phyloP scores from a whole-genome alignment of 306 rosid genomes.

The Erythrophleum fordii region DNA sequence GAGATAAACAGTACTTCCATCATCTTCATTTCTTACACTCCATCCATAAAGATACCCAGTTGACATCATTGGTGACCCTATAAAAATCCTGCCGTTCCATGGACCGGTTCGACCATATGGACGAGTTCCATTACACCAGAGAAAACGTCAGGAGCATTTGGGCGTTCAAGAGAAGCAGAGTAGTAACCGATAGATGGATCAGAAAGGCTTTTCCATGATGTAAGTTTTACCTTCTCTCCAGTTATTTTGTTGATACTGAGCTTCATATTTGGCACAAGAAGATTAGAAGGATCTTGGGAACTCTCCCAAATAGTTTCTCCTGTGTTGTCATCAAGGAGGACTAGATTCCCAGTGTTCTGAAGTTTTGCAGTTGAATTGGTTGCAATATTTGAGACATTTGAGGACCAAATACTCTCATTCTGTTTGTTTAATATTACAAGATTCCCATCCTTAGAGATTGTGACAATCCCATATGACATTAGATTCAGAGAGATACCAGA shows the following conservation, averaged over 20 bases:
- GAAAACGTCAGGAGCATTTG: constrained; percentile 14
- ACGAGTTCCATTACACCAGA: constrained; percentile 30
- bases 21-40: neutral
- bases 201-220: neutral
- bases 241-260: neutral
- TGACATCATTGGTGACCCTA: constrained; percentile 26
- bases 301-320: constrained; percentile 34
- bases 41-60: neutral
- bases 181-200: neutral
- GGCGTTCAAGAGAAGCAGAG: neutral
- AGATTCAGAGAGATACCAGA: constrained; percentile 23
- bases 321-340: neutral
- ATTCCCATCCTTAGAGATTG: neutral
- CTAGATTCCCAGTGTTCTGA: constrained; percentile 33
- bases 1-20: neutral
- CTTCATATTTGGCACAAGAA: neutral
- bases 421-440: constrained; percentile 21
- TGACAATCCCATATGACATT: constrained; percentile 28
- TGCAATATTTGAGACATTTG: neutral
- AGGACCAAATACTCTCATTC: constrained; percentile 36
- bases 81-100: constrained; percentile 29
- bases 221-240: neutral
- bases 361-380: constrained; percentile 33
- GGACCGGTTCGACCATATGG: constrained; percentile 35
- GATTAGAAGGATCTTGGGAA: constrained; percentile 26